Evolutionary conservation across 108 stramenopile species (phyloP), one percentile per base, ranked within the genome.

Genomic region (Discostella stelligeroides): DNA sequence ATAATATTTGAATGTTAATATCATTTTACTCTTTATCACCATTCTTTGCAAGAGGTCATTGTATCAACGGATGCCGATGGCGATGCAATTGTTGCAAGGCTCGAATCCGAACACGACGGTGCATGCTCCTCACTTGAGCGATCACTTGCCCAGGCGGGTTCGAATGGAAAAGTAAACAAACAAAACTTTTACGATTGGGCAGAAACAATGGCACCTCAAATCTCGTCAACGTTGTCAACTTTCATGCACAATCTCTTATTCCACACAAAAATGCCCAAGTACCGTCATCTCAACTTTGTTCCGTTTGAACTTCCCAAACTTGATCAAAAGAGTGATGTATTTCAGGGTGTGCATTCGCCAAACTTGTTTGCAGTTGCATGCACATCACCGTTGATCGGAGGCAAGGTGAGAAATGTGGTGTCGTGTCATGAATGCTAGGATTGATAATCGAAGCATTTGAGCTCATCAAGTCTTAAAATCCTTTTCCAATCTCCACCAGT

Each of bases 181-280:
- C 24, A 56, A 17, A 53, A 54, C 39, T 84, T 81, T 30, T 40
- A 73, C 18, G 43, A 69, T 5, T 80, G 79, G 79, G 73, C 79
- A 0, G 79, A 80, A 29, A 37, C 58, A 25, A 75, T 46, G 61
- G 60, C 54, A 7, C 79, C 79, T 41, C 63, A 70, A 41, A 25
- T 80, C 23, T 59, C 79, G 0, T 69, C 71, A 0, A 80, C 79
- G 7, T 47, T 80, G 13, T 70, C 71, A 0, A 73, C 79, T 0
- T 80, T 80, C 49, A 53, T 80, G 43, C 73, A 80, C 63, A 75
- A 75, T 46, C 62, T 80, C 2, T 47, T 80, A 49, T 80, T 80
- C 29, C 79, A 75, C 42, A 50, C 49, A 8, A 80, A 75, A 61
- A 70, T 57, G 60, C 18, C 59, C 17, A 60, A 63, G 12, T 62